Evolutionary conservation across 2,329 filamentous ascomycete genomes (phyloP).

Genomic region (Ramularia endophylla): DNA sequence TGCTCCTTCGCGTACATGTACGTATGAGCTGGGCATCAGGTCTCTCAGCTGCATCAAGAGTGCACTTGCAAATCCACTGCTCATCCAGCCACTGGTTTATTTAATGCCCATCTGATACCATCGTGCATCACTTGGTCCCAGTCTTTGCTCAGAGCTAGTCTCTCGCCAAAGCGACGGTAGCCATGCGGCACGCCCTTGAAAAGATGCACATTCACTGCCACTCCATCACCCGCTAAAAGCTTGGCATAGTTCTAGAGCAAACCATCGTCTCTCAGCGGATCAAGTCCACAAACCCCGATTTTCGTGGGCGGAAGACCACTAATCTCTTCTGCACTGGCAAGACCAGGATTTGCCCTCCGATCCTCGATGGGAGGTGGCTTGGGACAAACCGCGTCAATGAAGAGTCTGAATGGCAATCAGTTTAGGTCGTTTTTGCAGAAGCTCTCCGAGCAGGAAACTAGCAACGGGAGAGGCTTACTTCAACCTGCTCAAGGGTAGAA

Average conservation of each 20-base stretch:
- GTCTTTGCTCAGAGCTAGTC: constrained; percentile 34
- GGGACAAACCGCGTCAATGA: constrained; percentile 7
- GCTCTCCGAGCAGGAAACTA: too few relatives aligned
- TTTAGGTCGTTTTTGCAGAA: too few relatives aligned
- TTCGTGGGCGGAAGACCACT: constrained; percentile 40
- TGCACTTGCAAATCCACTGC: constrained; percentile 10
- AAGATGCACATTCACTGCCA: constrained; percentile 36
- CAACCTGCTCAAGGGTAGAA: constrained; percentile 40
- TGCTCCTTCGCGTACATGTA: too few relatives aligned
- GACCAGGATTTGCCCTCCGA: constrained; percentile 37
- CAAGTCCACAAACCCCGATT: constrained; percentile 42
- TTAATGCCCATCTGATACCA: constrained; percentile 39
- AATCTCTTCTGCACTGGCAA: constrained; percentile 31
- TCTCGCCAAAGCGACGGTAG: constrained; percentile 43
- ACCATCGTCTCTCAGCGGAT: constrained; percentile 47
- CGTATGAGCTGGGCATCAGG: too few relatives aligned
- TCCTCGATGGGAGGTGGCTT: constrained; percentile 26
- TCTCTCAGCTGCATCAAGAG: not conserved
- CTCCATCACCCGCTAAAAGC: constrained; percentile 38
- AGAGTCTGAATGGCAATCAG: constrained; percentile 19
- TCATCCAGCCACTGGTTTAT: constrained; percentile 6
- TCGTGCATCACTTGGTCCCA: constrained; percentile 42
- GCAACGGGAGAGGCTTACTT: constrained; percentile 7
- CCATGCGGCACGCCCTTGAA: constrained; percentile 52
- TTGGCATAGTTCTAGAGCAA: constrained; percentile 44